Percentiles rank a stretch among this genome's conserved stretches.
phyloP scores from a whole-genome alignment of 805 yeast genomes.

The Vanderwaltozyma tropicalis region DNA sequence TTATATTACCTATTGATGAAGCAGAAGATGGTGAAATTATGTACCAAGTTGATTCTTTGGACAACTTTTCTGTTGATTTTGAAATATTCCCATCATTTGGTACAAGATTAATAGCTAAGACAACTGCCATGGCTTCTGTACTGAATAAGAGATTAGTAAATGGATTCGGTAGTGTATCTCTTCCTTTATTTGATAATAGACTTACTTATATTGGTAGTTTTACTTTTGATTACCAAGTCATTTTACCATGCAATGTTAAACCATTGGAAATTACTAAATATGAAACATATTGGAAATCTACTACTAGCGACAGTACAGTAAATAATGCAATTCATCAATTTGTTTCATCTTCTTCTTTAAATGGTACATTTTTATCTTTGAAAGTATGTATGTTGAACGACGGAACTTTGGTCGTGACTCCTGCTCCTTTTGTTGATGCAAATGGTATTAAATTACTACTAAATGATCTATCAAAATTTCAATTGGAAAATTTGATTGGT shows the following conservation, averaged over 20 bases:
- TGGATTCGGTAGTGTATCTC: slow-evolving; percentile 25
- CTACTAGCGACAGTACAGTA: slow-evolving; percentile 39
- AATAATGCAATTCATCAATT: background rate
- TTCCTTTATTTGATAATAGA: slow-evolving; percentile 77
- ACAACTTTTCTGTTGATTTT: slow-evolving; percentile 68
- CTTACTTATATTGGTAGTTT: slow-evolving; percentile 75
- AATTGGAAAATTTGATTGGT: slow-evolving; percentile 25
- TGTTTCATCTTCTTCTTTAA: slow-evolving; percentile 77
- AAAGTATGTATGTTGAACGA: slow-evolving; percentile 67
- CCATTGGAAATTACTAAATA: slow-evolving; percentile 4
- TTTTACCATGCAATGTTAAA: slow-evolving; percentile 50
- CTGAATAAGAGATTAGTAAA: slow-evolving; percentile 24
- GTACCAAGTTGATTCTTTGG: slow-evolving; percentile 73
- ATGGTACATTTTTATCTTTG: slow-evolving; percentile 66
- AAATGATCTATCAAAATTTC: slow-evolving; percentile 38
- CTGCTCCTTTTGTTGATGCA: slow-evolving; percentile 46
- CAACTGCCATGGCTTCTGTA: slow-evolving; percentile 60
- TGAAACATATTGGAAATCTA: slow-evolving; percentile 97
- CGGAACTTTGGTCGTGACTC: slow-evolving; percentile 78
- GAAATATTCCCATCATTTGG: slow-evolving; percentile 94
- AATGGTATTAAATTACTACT: slow-evolving; percentile 47
- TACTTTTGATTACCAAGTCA: slow-evolving; percentile 66
- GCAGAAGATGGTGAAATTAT: slow-evolving; percentile 55
- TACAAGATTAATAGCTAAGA: slow-evolving; percentile 79
- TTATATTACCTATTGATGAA: slow-evolving; percentile 59